These are phyloP conservation scores for Candida loeiensis DNA, from an alignment of 805 yeast species.

Conservation along the genomic window DNA sequence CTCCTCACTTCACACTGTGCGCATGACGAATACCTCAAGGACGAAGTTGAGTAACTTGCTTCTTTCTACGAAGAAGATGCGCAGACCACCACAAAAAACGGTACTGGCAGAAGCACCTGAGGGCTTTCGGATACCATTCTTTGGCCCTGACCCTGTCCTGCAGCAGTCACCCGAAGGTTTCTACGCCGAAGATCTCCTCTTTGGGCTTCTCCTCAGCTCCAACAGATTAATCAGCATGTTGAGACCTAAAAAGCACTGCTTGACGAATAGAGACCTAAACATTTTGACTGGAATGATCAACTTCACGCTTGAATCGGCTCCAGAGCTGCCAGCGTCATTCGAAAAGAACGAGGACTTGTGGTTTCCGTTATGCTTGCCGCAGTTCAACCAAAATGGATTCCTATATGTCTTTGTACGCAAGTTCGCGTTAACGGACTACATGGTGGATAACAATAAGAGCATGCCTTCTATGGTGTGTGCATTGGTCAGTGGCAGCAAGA, in stretches of 20 bases:
- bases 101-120: constrained; percentile 3
- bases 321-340: not conserved
- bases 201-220: constrained; percentile 66
- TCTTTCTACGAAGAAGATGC: constrained; percentile 28
- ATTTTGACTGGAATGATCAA: constrained; percentile 68
- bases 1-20: constrained; percentile 28
- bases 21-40: constrained; percentile 56
- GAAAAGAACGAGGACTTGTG: constrained; percentile 68
- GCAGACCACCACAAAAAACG: constrained; percentile 6
- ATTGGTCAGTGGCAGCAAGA: constrained; percentile 65
- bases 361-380: constrained; percentile 91
- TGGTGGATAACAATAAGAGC: constrained; percentile 25
- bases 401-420: constrained; percentile 70
- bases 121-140: constrained; percentile 5
- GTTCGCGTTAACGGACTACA: constrained; percentile 20
- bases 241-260: constrained; percentile 72
- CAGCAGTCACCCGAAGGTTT: constrained; percentile 10
- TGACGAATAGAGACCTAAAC: constrained; percentile 80
- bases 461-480: constrained; percentile 24
- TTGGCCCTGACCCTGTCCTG: not conserved
- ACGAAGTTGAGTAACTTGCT: constrained; percentile 54
- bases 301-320: constrained; percentile 36
- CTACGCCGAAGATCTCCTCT: constrained; percentile 52
- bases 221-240: constrained; percentile 66
- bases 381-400: constrained; percentile 85